Conservation (phyloP, 73 alveolate species). For the Durusdinium trenchii region DNA sequence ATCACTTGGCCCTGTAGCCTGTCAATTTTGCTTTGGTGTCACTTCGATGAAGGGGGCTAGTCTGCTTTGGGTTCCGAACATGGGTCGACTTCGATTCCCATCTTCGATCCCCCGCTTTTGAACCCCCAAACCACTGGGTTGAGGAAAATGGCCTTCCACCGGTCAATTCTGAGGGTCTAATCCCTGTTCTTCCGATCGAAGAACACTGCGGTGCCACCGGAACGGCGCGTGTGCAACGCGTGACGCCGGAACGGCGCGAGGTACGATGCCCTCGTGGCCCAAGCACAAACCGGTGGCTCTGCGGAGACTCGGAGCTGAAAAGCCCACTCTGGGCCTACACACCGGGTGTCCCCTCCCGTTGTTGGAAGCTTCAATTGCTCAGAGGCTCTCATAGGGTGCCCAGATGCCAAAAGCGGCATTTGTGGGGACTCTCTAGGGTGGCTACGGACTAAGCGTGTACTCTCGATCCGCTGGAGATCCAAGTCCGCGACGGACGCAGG, state of each 20-base stretch:
- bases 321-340: background rate
- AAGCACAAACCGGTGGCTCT: slow-evolving; percentile 20
- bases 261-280: slow-evolving; percentile 64
- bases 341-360: background rate
- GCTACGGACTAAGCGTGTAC: background rate
- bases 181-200: too few species aligned
- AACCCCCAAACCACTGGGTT: too few species aligned
- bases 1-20: too few species aligned
- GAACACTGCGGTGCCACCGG: background rate
- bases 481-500: too few species aligned
- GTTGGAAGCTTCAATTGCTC: background rate
- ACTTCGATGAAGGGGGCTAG: too few species aligned
- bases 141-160: too few species aligned
- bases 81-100: background rate
- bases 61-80: background rate
- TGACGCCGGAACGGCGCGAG: background rate
- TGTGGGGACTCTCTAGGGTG: too few species aligned
- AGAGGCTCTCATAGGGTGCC: background rate
- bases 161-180: too few species aligned
- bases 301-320: background rate
- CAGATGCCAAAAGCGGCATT: background rate
- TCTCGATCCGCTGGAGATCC: background rate
- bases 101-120: background rate
- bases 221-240: background rate
- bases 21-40: too few species aligned